A percentile compares a stretch with the other conserved stretches of the same genome.
phyloP scores from a whole-genome alignment of 2,329 filamentous ascomycete genomes.

The Diaporthe helianthi region DNA sequence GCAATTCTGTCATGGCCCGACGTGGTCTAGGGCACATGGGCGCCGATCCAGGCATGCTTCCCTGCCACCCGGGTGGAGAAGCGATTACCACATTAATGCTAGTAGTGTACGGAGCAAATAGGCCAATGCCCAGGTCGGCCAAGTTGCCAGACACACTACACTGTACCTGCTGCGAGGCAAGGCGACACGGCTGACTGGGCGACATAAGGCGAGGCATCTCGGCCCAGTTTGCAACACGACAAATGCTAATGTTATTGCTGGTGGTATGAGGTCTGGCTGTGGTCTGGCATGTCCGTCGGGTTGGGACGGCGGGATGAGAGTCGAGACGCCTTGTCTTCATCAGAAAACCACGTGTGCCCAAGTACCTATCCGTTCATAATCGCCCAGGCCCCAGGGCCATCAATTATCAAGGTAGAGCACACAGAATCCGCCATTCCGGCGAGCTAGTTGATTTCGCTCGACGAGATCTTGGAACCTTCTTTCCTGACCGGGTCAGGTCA shows the following conservation, averaged over 20 bases:
- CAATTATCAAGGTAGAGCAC: too few relatives aligned
- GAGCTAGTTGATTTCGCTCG: not conserved
- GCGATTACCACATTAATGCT: conserved; percentile 21
- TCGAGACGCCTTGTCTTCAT: not conserved
- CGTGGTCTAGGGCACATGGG: not conserved
- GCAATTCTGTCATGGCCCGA: not conserved
- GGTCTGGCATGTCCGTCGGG: conserved; percentile 13
- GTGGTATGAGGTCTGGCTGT: too few relatives aligned
- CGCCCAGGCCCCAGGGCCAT: not conserved
- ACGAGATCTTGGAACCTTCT: conserved; percentile 10
- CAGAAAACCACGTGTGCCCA: not conserved
- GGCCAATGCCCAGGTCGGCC: not conserved
- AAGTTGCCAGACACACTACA: not conserved
- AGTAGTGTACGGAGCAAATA: too few relatives aligned
- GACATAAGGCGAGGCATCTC: too few relatives aligned
- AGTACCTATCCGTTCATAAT: not conserved
- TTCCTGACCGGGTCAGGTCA: not conserved
- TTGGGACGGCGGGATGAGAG: too few relatives aligned
- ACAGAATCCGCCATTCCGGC: conserved; percentile 14
- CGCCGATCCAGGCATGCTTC: conserved; percentile 14
- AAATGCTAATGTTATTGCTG: too few relatives aligned
- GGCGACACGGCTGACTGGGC: too few relatives aligned
- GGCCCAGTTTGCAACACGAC: not conserved
- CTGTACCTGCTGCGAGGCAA: not conserved
- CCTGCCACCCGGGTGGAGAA: conserved; percentile 14